These are phyloP conservation scores for Podaxis sp. DNA, from an alignment of 768 basidiomycete species.

Conservation along the genomic window DNA sequence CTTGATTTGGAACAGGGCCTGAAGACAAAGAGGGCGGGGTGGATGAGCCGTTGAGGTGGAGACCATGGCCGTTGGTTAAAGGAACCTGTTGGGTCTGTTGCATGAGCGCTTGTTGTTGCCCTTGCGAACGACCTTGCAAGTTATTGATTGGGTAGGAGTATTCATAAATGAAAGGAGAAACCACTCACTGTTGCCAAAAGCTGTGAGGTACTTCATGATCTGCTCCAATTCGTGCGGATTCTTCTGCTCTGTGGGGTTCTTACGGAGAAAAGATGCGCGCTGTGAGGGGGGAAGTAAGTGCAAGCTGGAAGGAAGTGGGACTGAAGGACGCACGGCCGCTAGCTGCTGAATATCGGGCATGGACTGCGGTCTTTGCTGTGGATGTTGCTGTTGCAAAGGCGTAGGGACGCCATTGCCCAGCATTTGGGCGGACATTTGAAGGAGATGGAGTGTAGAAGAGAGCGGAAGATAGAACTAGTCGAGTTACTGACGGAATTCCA, in stretches of 20 bases:
- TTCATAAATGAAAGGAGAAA: slow-evolving; percentile 1
- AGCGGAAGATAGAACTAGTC: background rate
- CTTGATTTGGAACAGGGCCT: slow-evolving; percentile 51
- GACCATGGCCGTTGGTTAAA: slow-evolving; percentile 50
- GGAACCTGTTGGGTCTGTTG: slow-evolving; percentile 28
- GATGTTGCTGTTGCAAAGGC: slow-evolving; percentile 26
- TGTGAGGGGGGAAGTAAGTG: slow-evolving; percentile 22
- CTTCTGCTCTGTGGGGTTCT: slow-evolving; percentile 51
- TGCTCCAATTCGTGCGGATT: slow-evolving; percentile 43
- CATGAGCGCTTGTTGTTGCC: slow-evolving; percentile 26
- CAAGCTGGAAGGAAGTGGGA: slow-evolving; percentile 7
- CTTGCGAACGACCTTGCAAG: slow-evolving; percentile 29
- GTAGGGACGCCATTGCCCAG: slow-evolving; percentile 34
- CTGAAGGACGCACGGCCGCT: slow-evolving; percentile 35
- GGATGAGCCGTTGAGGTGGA: slow-evolving; percentile 40
- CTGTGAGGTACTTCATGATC: slow-evolving; percentile 46
- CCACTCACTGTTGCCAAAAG: slow-evolving; percentile 37
- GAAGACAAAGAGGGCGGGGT: slow-evolving; percentile 41
- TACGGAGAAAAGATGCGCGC: slow-evolving; percentile 49
- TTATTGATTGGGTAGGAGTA: slow-evolving; percentile 8
- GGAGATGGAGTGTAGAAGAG: background rate
- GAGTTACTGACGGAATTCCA: background rate
- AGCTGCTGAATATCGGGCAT: slow-evolving; percentile 41
- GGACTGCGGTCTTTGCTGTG: slow-evolving; percentile 25
- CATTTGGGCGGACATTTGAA: slow-evolving; percentile 38